These are phyloP conservation scores for Sclerotinia borealis DNA, from an alignment of 2,329 filamentous ascomycete genomes.

Conservation along the genomic window DNA sequence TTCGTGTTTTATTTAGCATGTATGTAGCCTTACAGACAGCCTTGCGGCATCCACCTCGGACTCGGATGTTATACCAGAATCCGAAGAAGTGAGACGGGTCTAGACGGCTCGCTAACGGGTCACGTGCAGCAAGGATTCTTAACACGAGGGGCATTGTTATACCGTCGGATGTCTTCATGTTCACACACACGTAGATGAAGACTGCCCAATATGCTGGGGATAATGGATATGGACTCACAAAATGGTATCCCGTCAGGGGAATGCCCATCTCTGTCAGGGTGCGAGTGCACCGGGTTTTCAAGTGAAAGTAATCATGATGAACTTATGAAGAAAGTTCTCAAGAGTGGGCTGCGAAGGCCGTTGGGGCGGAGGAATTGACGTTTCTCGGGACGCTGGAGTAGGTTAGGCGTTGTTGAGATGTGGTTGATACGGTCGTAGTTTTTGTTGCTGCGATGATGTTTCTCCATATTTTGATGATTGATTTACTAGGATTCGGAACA, in stretches of 20 bases:
- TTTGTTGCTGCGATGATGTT: not conserved
- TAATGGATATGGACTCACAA: not conserved
- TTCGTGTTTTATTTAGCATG: not conserved
- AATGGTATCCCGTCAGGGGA: not conserved
- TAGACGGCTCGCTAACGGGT: not conserved
- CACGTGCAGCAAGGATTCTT: not conserved
- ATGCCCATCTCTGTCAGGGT: not conserved
- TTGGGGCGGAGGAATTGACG: not conserved
- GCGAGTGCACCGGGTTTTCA: not conserved
- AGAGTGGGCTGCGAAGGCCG: not conserved
- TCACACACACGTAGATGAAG: not conserved
- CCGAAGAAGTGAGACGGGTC: too few relatives aligned
- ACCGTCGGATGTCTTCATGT: not conserved
- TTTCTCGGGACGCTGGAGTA: not conserved
- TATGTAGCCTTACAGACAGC: not conserved
- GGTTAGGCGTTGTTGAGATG: not conserved
- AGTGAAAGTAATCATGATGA: too few relatives aligned
- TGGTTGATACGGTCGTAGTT: not conserved
- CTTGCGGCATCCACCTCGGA: not conserved
- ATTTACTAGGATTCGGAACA: not conserved
- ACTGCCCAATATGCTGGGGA: not conserved
- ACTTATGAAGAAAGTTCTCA: not conserved
- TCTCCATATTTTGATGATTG: not conserved
- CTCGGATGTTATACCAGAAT: too few relatives aligned
- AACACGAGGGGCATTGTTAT: not conserved